Evolutionary conservation across 2,329 filamentous ascomycete species (phyloP).

Genomic region (Cordyceps militaris): DNA sequence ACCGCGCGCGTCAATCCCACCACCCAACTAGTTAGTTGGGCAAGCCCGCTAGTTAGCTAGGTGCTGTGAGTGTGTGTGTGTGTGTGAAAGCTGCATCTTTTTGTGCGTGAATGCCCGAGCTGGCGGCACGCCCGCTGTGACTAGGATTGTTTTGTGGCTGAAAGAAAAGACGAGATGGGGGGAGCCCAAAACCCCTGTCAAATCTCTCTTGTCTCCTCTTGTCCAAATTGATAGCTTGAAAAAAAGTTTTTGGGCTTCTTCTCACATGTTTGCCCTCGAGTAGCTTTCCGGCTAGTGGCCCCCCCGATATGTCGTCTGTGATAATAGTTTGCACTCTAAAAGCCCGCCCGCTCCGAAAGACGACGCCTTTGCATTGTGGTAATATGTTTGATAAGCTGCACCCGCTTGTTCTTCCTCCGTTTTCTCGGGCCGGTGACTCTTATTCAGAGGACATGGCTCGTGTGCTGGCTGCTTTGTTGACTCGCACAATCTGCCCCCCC

Average conservation of each 20-base stretch:
- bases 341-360: too few relatives aligned
- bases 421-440: background rate
- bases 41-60: too few relatives aligned
- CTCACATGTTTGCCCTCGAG: background rate
- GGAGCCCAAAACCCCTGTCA: background rate
- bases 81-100: background rate
- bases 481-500: background rate
- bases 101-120: background rate
- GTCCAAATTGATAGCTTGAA: background rate
- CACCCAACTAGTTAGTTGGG: background rate
- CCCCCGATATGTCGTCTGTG: too few relatives aligned
- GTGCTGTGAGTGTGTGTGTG: too few relatives aligned
- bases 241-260: background rate
- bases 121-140: conserved; percentile 4
- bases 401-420: background rate
- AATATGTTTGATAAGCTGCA: too few relatives aligned
- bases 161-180: background rate
- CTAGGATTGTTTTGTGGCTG: background rate
- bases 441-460: too few relatives aligned
- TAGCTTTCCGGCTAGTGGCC: conserved; percentile 1
- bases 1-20: conserved; percentile 8
- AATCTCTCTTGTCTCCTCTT: background rate
- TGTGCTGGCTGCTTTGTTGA: background rate
- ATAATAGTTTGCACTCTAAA: background rate
- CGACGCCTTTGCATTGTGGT: background rate